Evolutionary conservation across 2,329 filamentous ascomycete species (phyloP), one percentile per base, ranked within the genome.

Genomic region (Aurifilum marmelostoma): DNA sequence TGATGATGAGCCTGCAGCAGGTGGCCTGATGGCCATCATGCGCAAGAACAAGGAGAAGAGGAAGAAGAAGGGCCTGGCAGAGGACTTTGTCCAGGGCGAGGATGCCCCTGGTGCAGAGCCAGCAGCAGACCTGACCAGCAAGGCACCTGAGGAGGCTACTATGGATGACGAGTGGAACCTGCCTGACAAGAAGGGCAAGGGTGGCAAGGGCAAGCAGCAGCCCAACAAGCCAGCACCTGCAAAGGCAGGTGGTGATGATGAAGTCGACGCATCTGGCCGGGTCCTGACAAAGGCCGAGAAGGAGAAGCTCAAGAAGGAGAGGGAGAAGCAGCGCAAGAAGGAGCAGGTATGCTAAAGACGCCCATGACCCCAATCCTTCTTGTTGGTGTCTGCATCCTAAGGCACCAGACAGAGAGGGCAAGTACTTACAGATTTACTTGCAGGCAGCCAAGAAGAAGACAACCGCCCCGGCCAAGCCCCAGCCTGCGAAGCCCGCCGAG

Each of bases 261-360:
- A 84, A 27, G 85, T 84, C 24, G 84, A 82, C 14, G 88, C 80
- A 9, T 83, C 84, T 69, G 91, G 91, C 59, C 88, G 89, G 67
- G 86, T 98, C 63, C 89, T 98, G 83, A 97, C 93, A 52, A 99
- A 98, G 88, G 96, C 97, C 69, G 94, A 99, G 83, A 99, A 99
- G 84, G 96, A 99, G 80, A 97, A 93, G 82, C 86, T 95, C 77
- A 98, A 95, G 87, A 99, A 97, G 83, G 96, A 99, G 84, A 90
- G 93, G 71, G 96, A 99, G 84, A 99, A 99, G 89, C 92, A 96
- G 83, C 88, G 94, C 74, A 99, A 99, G 84, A 99, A 94, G 89
- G 96, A 99, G 81, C 92, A 98, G 88, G 93, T 96, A 71, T 63
- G 70, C 61, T n/a, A n/a, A n/a, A 32, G 16, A 27, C 6, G 24